Evolutionary conservation across 805 yeast genomes (phyloP), one percentile per base, ranked within the genome.

Genomic region (Candida palmyrensis): DNA sequence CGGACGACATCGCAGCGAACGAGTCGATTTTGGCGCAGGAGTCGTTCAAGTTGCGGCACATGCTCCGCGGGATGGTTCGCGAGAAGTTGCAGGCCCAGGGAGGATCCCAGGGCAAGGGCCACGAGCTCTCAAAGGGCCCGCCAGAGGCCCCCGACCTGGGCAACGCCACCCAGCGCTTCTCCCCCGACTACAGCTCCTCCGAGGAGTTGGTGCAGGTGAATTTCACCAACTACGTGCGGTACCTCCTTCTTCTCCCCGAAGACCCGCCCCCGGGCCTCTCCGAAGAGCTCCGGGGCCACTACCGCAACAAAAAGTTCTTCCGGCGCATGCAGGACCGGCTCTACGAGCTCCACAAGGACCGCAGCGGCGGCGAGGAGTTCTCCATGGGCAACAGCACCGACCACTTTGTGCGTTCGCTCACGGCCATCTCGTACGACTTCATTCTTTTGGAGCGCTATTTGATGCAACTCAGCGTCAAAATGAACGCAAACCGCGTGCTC

Each of bases 161-260:
- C 14, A n/a, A n/a, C n/a, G n/a, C n/a, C n/a, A n/a, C n/a, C n/a
- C n/a, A n/a, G n/a, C n/a, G n/a, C n/a, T n/a, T n/a, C n/a, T n/a
- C n/a, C n/a, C n/a, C n/a, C n/a, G 13, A 17, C 6, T 25, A 25
- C 13, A 16, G 24, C 14, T 10, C 28, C 6, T 40, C 45, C 29
- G 71, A 65, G 40, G 70, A 64, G 32, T 37, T 65, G n/a, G 41
- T 62, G 17, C 69, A 64, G 38, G 40, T 58, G 4, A 64, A 64
- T 30, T 53, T 62, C 37, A 47, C 58, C 10, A 65, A 64, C 35
- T 64, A 63, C 35, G 42, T 64, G 11, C 41, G 68, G 15, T 61
- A 44, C 36, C 37, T 66, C 8, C 29, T 64, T n/a, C 40, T 36
- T 13, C 43, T 66, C 19, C 71, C 70, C 5, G 35, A 41, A 9